Evolutionary conservation across 169 alveolate genomes (phyloP), one percentile per base, ranked within the genome.

Genomic region (Cyclospora cayetanensis): DNA sequence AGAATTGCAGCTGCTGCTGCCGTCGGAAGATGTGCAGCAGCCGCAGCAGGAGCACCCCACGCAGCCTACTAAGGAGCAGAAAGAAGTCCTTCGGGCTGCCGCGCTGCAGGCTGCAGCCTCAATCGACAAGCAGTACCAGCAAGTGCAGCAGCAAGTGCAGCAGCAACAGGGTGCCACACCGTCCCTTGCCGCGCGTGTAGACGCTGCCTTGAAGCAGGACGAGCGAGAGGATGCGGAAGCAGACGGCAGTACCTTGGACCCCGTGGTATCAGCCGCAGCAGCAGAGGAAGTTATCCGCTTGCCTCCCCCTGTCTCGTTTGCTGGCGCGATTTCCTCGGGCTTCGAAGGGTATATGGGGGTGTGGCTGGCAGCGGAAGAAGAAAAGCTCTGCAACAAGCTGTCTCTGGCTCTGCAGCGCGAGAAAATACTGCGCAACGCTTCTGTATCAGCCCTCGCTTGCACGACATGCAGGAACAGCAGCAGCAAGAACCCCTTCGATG

Each of bases 211-310:
- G 52, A 46, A 70, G 52, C 42, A 70, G 52, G 82, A 34, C 52
- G 46, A 20, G 29, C 25, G 34, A 3, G 52, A 9, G 5, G 82
- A 34, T 3, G 53, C 52, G 37, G 82, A 22, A 34, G 82, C 82
- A 27, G 82, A 46, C 31, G 82, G 55, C 31, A 53, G 55, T 35
- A 53, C 82, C 31, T n/a, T n/a, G n/a, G n/a, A n/a, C n/a, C n/a
- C n/a, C n/a, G 82, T 53, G 37, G 82, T 53, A 70, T 46, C 82
- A 70, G 82, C 82, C 31, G 82, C 46, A 34, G 82, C 46, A 35
- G 82, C 41, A 70, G 53, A 70, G 4, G 52, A 70, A 27, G 2
- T 2, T 1, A 46, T 70, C 55, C 82, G 25, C 1, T 53, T 70
- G 20, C 82, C 82, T 11, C 25, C 46, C 5, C 18, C 82, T 70